Evolutionary conservation across 495 filamentous ascomycete genomes (phyloP).

Genomic region (Annulohypoxylon maeteangense): DNA sequence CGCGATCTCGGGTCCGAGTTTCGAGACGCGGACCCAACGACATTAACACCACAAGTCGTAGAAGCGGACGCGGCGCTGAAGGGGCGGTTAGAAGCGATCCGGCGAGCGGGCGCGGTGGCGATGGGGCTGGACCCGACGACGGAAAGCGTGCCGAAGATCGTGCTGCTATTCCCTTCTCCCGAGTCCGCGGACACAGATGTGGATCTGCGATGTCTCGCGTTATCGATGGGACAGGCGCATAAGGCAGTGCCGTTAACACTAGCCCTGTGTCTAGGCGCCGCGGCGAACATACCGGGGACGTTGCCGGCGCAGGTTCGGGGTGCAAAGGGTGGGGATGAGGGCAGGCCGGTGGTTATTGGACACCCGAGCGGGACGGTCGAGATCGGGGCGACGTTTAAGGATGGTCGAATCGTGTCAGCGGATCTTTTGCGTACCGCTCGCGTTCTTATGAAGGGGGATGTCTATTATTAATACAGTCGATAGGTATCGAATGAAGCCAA

Average conservation of each 20-base stretch:
- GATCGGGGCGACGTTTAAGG: conserved; percentile 59
- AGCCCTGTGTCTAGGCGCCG: conserved; percentile 69
- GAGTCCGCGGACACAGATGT: conserved; percentile 21
- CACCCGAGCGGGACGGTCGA: conserved; percentile 71
- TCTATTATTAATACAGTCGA: conserved; percentile 67
- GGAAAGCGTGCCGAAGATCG: conserved; percentile 73
- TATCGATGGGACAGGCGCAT: conserved; percentile 69
- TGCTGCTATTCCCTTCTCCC: conserved; percentile 64
- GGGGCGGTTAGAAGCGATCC: conserved; percentile 66
- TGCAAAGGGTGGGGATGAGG: conserved; percentile 32
- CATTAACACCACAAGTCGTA: conserved; percentile 65
- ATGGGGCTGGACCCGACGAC: conserved; percentile 72
- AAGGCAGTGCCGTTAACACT: conserved; percentile 71
- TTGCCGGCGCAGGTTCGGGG: conserved; percentile 54
- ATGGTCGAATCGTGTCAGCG: conserved; percentile 56
- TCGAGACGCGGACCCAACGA: conserved; percentile 35
- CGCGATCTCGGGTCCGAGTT: conserved; percentile 58
- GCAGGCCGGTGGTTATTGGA: conserved; percentile 61
- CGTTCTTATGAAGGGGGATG: conserved; percentile 65
- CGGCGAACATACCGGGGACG: conserved; percentile 61
- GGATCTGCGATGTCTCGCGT: conserved; percentile 60
- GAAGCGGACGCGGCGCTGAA: conserved; percentile 60
- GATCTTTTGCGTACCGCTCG: conserved; percentile 65
- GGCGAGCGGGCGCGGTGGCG: conserved; percentile 65
- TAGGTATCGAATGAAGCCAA: not conserved